Evolutionary conservation across 139 green algal species (phyloP).

Genomic region (Chlamydomonas incerta): DNA sequence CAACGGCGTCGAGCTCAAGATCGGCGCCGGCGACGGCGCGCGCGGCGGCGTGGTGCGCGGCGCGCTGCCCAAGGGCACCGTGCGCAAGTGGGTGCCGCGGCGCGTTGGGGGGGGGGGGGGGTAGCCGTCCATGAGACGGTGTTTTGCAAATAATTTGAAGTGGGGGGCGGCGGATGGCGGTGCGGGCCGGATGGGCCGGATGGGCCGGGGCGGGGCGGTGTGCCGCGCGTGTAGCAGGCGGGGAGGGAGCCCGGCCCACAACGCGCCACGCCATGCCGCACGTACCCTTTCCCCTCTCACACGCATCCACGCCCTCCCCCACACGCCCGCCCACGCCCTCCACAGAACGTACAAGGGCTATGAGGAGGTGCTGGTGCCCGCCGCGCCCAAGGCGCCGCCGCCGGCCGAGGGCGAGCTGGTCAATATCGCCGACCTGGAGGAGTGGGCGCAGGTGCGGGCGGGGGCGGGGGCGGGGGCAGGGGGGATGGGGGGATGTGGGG

Average conservation of each 20-base stretch:
- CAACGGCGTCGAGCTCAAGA: conserved; percentile 38
- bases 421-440: conserved; percentile 78
- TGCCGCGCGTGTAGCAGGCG: no score
- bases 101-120: neutral
- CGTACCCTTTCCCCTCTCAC: neutral
- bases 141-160: no score
- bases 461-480: no score
- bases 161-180: no score
- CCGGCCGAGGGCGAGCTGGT: conserved; percentile 71
- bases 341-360: conserved; percentile 85
- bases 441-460: conserved; percentile 87
- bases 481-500: no score
- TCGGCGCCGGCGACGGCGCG: conserved; percentile 29
- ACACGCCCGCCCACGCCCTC: neutral
- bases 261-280: no score
- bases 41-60: neutral
- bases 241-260: no score
- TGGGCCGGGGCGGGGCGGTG: no score
- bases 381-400: conserved; percentile 51
- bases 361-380: conserved; percentile 91
- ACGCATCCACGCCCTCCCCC: neutral
- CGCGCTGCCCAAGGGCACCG: conserved; percentile 58
- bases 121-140: no score
- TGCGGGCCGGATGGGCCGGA: no score
- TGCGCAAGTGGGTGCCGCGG: conserved; percentile 47